Evolutionary conservation across 306 rosid genomes (phyloP).

Genomic region (Potentilla sterilis): DNA sequence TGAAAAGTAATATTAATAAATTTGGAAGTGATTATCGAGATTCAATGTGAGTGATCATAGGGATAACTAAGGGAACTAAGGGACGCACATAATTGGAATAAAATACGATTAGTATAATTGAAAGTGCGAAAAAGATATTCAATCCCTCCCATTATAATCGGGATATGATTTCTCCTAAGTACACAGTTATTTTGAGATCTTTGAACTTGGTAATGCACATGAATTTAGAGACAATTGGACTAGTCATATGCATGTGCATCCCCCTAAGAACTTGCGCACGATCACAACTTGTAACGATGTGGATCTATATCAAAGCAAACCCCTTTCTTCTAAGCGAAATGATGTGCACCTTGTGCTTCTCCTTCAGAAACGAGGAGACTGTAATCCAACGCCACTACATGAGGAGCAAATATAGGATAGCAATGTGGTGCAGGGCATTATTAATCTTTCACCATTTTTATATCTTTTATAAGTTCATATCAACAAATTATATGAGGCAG

Average conservation of each 20-base stretch:
- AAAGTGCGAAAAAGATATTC: too few relatives aligned
- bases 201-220: neutral
- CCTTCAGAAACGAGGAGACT: slow-evolving; percentile 41
- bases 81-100: too few relatives aligned
- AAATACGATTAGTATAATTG: too few relatives aligned
- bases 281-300: neutral
- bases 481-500: neutral
- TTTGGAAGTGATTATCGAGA: too few relatives aligned
- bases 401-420: slow-evolving; percentile 57
- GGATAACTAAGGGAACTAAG: too few relatives aligned
- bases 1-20: too few relatives aligned
- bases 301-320: slow-evolving; percentile 8
- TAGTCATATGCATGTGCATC: slow-evolving; percentile 31
- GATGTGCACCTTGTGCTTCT: slow-evolving; percentile 21
- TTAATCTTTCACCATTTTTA: neutral
- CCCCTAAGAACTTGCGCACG: slow-evolving; percentile 50
- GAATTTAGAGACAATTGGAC: slow-evolving; percentile 23
- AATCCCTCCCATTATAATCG: too few relatives aligned
- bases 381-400: slow-evolving; percentile 44
- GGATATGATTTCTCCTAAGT: neutral
- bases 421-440: neutral
- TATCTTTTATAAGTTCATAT: neutral
- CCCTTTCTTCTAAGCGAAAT: slow-evolving; percentile 1
- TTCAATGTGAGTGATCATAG: too few relatives aligned
- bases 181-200: neutral